A percentile compares a stretch with the other conserved stretches of the same genome.
Conservation (phyloP, 257 asterid species). For the Coffea canephora region DNA sequence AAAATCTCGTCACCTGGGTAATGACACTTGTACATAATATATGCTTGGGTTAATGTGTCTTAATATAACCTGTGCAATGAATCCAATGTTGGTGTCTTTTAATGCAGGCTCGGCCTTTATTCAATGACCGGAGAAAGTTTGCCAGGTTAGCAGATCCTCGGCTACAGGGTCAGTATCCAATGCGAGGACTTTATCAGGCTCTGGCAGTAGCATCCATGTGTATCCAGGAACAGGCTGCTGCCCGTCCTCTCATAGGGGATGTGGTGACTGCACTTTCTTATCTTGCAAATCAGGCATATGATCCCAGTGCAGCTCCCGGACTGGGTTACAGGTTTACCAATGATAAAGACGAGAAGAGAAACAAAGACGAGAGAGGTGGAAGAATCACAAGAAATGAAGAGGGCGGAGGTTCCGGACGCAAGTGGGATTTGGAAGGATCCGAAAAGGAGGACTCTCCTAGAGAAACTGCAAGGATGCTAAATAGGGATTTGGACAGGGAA, state of each 20-base stretch:
- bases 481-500: conserved; percentile 79
- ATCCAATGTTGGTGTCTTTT: neutral
- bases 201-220: conserved; percentile 98
- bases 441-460: conserved; percentile 83
- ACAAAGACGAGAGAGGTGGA: conserved; percentile 54
- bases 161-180: conserved; percentile 81
- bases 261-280: conserved; percentile 96
- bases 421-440: conserved; percentile 73
- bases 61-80: neutral
- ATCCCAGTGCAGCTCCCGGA: conserved; percentile 38
- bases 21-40: neutral
- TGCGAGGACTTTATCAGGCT: conserved; percentile 94
- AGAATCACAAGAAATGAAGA: conserved; percentile 65
- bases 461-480: conserved; percentile 62
- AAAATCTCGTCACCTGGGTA: conserved; percentile 96
- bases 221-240: conserved; percentile 95
- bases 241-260: conserved; percentile 90
- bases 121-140: conserved; percentile 82
- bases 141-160: conserved; percentile 82
- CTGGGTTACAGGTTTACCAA: conserved; percentile 27
- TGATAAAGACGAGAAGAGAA: conserved; percentile 47
- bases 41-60: neutral
- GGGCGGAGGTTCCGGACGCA: conserved; percentile 67
- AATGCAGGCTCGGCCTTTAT: conserved; percentile 84
- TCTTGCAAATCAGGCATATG: conserved; percentile 81